Conservation (phyloP, 169 alveolate species). For the Toxoplasma gondii region DNA sequence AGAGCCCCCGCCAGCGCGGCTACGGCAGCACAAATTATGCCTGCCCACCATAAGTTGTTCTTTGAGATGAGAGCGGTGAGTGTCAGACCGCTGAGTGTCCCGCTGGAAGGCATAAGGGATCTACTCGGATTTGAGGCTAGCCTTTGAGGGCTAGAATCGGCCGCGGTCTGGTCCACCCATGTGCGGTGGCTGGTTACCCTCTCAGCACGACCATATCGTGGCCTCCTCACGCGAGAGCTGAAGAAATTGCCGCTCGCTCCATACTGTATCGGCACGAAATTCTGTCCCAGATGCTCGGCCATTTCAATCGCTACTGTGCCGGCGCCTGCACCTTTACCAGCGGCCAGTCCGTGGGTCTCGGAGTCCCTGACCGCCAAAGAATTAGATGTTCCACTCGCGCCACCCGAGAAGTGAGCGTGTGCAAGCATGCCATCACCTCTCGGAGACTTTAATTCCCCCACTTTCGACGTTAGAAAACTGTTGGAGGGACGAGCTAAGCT, state of each 20-base stretch:
- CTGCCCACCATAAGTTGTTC: constrained; percentile 35
- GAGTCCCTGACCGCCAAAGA: too few relatives aligned
- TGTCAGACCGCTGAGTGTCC: background rate
- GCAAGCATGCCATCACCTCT: too few relatives aligned
- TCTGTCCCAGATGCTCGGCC: background rate
- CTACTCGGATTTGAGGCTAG: background rate
- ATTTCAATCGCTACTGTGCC: background rate
- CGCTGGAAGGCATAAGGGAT: background rate
- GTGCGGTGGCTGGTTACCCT: background rate
- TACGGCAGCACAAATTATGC: constrained; percentile 26
- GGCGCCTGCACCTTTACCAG: too few relatives aligned
- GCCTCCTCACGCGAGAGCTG: background rate
- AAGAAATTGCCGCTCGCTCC: background rate
- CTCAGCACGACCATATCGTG: background rate
- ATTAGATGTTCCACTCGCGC: too few relatives aligned
- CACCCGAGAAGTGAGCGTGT: too few relatives aligned
- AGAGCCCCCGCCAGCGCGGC: constrained; percentile 18
- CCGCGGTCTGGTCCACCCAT: too few relatives aligned
- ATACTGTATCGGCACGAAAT: background rate
- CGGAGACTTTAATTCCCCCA: too few relatives aligned
- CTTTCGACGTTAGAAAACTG: too few relatives aligned
- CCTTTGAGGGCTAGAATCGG: background rate
- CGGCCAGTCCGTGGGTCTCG: too few relatives aligned
- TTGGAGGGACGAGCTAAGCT: too few relatives aligned
- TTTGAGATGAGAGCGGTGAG: constrained; percentile 17